A percentile compares a stretch with the other conserved stretches of the same genome.
Evolutionary conservation across 176 grass and related monocot genomes (phyloP).

Genomic region (Zea mays): Zm-B73-REFERENCE-NAM-5.0 NC_050102.1:6488001-6488500

Average conservation of each 20-base stretch:
- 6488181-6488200: background rate
- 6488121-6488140: background rate
- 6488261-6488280: no score
- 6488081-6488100: background rate
- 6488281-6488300: background rate
- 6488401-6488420: background rate
- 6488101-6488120: background rate
- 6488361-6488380: background rate
- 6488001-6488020: background rate
- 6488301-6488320: background rate
- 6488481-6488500: background rate
- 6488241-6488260: background rate
- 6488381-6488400: background rate
- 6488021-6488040: constrained; percentile 2
- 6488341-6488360: background rate
- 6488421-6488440: background rate
- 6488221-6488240: background rate
- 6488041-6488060: background rate
- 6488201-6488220: background rate
- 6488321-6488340: background rate
- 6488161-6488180: background rate
- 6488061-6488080: background rate
- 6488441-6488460: background rate
- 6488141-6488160: background rate
- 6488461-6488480: background rate